These are phyloP conservation scores for Ganoderma multipileum DNA, from an alignment of 1,284 basidiomycete species.

Conservation along the genomic window DNA sequence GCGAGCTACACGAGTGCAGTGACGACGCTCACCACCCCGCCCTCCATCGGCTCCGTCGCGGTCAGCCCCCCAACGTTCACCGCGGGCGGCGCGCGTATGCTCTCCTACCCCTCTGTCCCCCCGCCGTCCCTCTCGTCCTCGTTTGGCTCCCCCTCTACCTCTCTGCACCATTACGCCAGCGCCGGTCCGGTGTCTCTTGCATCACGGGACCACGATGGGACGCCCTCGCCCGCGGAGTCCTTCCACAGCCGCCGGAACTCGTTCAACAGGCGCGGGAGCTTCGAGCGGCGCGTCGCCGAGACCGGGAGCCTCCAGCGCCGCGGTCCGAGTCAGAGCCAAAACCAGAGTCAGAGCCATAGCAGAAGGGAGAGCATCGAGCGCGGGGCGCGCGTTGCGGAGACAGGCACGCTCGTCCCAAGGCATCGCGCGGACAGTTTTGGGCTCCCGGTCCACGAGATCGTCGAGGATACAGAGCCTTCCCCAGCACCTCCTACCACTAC, in stretches of 20 bases:
- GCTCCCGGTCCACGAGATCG: constrained; percentile 22
- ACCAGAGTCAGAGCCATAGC: constrained; percentile 43
- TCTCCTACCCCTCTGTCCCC: constrained; percentile 69
- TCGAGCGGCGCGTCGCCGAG: constrained; percentile 45
- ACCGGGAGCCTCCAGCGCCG: constrained; percentile 45
- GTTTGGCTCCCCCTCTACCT: constrained; percentile 65
- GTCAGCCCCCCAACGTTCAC: constrained; percentile 45
- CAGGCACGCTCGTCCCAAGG: constrained; percentile 32
- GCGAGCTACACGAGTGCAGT: constrained; percentile 62
- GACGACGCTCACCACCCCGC: constrained; percentile 71
- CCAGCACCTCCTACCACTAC: background rate
- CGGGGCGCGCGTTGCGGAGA: constrained; percentile 68
- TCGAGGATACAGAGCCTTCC: constrained; percentile 20
- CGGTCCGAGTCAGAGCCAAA: constrained; percentile 39
- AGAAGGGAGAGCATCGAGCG: constrained; percentile 65
- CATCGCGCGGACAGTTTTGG: constrained; percentile 28
- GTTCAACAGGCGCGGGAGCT: constrained; percentile 49
- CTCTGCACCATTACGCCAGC: constrained; percentile 55
- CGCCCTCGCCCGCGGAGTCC: constrained; percentile 56
- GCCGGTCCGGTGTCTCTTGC: constrained; percentile 49
- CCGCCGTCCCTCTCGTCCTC: constrained; percentile 74
- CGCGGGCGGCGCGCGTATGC: constrained; percentile 40
- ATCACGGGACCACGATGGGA: constrained; percentile 40
- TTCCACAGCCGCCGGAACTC: constrained; percentile 53
- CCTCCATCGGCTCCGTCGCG: constrained; percentile 61